Evolutionary conservation across 2,329 filamentous ascomycete species (phyloP).

Genomic region (Pseudocercospora crystallina): DNA sequence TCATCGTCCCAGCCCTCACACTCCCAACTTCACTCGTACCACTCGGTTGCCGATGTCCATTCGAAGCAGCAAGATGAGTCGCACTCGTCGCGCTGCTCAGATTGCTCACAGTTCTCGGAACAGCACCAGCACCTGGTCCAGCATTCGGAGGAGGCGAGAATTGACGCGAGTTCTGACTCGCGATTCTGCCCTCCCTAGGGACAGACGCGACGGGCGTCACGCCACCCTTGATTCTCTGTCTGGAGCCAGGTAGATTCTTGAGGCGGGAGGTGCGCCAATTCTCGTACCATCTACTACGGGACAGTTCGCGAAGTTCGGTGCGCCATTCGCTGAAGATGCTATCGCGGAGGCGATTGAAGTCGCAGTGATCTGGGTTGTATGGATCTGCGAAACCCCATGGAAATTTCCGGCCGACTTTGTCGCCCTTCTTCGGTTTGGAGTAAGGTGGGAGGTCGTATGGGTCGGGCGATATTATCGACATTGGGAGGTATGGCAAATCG

Average conservation of each 20-base stretch:
- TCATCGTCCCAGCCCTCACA: too few relatives aligned
- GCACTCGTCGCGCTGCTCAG: slow-evolving; percentile 1
- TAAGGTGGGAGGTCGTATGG: slow-evolving; percentile 70
- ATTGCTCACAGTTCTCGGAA: slow-evolving; percentile 21
- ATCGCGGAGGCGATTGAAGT: slow-evolving; percentile 87
- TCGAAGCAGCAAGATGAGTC: too few relatives aligned
- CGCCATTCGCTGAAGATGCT: slow-evolving; percentile 94
- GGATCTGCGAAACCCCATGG: slow-evolving; percentile 97
- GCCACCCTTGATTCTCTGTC: slow-evolving; percentile 33
- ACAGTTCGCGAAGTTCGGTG: slow-evolving; percentile 82
- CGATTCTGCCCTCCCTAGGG: slow-evolving; percentile 32
- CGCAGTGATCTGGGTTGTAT: slow-evolving; percentile 86
- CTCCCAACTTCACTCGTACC: too few relatives aligned
- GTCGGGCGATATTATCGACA: slow-evolving; percentile 93
- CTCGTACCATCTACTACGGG: slow-evolving; percentile 91
- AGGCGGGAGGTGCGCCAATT: slow-evolving; percentile 74
- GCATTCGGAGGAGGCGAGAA: slow-evolving; percentile 8
- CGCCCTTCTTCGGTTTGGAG: slow-evolving; percentile 51
- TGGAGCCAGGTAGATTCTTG: slow-evolving; percentile 33
- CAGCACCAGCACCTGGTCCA: slow-evolving; percentile 1
- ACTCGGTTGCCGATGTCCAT: too few relatives aligned
- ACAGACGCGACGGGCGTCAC: slow-evolving; percentile 37
- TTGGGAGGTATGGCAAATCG: slow-evolving; percentile 70
- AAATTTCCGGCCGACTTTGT: slow-evolving; percentile 79
- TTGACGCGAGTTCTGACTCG: slow-evolving; percentile 15